Percentiles rank a stretch among this genome's conserved stretches.
phyloP scores from a whole-genome alignment of 495 filamentous ascomycete genomes.

The Daldinia concentrica region DNA sequence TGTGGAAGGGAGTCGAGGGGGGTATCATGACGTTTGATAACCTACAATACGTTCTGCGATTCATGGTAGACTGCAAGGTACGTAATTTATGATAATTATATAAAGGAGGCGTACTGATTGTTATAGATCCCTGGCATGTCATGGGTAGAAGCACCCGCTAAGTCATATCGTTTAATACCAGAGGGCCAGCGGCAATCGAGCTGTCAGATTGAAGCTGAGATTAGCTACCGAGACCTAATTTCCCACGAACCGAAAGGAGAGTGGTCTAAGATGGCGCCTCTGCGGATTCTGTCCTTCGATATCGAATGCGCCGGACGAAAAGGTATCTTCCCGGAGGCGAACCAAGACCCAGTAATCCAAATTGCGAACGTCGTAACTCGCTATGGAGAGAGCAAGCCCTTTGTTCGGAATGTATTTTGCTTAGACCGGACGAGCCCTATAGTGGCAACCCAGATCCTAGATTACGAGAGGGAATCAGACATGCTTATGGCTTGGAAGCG shows the following conservation, averaged over 20 bases:
- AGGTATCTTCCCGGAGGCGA: slow-evolving; percentile 93
- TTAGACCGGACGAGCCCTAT: slow-evolving; percentile 90
- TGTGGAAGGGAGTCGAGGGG: slow-evolving; percentile 79
- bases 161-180: slow-evolving; percentile 73
- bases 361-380: slow-evolving; percentile 97
- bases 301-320: slow-evolving; percentile 98
- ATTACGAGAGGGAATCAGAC: slow-evolving; percentile 78
- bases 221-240: slow-evolving; percentile 83
- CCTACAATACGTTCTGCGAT: slow-evolving; percentile 92
- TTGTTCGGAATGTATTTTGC: slow-evolving; percentile 95
- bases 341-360: slow-evolving; percentile 94
- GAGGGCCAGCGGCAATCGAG: slow-evolving; percentile 75
- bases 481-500: slow-evolving; percentile 91
- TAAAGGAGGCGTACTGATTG: slow-evolving; percentile 24
- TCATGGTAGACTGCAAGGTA: slow-evolving; percentile 95
- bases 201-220: slow-evolving; percentile 91
- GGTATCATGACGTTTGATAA: slow-evolving; percentile 89
- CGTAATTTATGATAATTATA: slow-evolving; percentile 11
- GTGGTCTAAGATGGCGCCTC: slow-evolving; percentile 98
- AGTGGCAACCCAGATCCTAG: slow-evolving; percentile 91
- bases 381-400: slow-evolving; percentile 95
- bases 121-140: slow-evolving; percentile 87
- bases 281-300: slow-evolving; percentile 94
- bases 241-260: slow-evolving; percentile 91
- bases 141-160: slow-evolving; percentile 88